Evolutionary conservation across 352 stramenopile species (phyloP).

Genomic region (Phytophthora nicotianae): DNA sequence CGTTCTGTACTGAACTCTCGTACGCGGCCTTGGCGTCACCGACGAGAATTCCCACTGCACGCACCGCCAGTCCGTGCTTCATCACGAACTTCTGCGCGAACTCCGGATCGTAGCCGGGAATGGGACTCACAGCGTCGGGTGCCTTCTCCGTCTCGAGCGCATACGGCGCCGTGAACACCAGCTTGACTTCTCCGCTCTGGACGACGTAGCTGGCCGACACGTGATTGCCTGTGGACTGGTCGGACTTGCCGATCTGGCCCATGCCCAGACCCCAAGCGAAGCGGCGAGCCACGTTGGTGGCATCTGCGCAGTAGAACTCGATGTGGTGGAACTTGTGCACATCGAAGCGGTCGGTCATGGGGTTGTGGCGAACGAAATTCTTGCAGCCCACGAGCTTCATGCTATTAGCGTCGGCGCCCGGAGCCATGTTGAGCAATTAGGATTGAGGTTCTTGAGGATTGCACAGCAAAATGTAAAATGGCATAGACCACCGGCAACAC

Average conservation of each 20-base stretch:
- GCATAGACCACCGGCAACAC: background rate
- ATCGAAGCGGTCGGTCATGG: constrained; percentile 75
- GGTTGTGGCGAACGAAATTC: constrained; percentile 83
- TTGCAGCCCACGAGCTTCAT: constrained; percentile 74
- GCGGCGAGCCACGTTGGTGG: constrained; percentile 74
- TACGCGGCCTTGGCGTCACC: constrained; percentile 79
- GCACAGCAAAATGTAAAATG: background rate
- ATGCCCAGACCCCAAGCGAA: constrained; percentile 90
- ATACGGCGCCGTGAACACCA: constrained; percentile 92
- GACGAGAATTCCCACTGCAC: constrained; percentile 84
- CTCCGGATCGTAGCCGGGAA: constrained; percentile 70
- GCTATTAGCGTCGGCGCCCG: background rate
- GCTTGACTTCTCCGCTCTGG: constrained; percentile 74
- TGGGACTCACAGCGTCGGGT: constrained; percentile 44
- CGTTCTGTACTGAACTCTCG: constrained; percentile 78
- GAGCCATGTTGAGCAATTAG: background rate
- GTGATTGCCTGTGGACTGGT: constrained; percentile 90
- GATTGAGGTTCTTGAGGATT: background rate
- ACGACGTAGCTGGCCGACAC: constrained; percentile 87
- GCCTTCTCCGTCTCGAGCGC: constrained; percentile 69
- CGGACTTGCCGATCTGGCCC: constrained; percentile 78
- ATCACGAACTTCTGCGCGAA: constrained; percentile 81
- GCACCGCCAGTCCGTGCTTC: constrained; percentile 81
- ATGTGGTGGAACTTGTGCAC: constrained; percentile 86
- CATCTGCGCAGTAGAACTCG: constrained; percentile 85